Evolutionary conservation across 371 early-diverging fungal genomes (phyloP).

Genomic region (Homolaphlyctis polyrhiza): DNA sequence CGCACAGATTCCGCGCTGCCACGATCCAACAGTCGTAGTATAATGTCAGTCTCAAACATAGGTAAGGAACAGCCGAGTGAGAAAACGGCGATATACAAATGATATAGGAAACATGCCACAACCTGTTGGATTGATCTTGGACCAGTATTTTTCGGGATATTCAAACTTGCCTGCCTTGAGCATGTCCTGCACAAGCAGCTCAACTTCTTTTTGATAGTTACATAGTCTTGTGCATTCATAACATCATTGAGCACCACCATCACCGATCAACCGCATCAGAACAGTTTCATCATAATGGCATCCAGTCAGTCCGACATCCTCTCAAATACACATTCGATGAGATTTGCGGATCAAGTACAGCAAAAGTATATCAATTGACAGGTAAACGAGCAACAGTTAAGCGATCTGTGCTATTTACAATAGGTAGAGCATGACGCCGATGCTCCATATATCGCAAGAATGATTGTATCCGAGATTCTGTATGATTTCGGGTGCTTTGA

Average conservation of each 20-base stretch:
- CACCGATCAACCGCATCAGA: too few relatives aligned
- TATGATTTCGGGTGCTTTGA: constrained; percentile 37
- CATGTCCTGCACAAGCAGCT: constrained; percentile 24
- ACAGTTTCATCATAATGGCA: too few relatives aligned
- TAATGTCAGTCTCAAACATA: too few relatives aligned
- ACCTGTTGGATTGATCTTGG: constrained; percentile 25
- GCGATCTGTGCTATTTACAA: constrained; percentile 12
- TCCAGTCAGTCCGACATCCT: background rate
- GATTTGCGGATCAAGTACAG: background rate
- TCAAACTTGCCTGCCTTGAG: constrained; percentile 26
- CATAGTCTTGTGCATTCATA: constrained; percentile 23
- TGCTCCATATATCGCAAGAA: constrained; percentile 39
- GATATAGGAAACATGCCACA: background rate
- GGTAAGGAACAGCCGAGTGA: too few relatives aligned
- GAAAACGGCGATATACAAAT: too few relatives aligned
- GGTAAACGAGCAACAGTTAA: background rate
- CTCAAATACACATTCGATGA: background rate
- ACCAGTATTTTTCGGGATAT: constrained; percentile 29
- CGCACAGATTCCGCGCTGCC: constrained; percentile 23
- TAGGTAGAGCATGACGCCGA: constrained; percentile 37
- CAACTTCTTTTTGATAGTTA: constrained; percentile 23
- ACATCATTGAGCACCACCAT: background rate
- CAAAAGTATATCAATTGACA: background rate
- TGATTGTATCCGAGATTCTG: constrained; percentile 34
- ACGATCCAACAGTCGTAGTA: background rate